Evolutionary conservation across 768 basidiomycete species (phyloP), one percentile per base, ranked within the genome.

Genomic region (Hydnomerulius pinastri): DNA sequence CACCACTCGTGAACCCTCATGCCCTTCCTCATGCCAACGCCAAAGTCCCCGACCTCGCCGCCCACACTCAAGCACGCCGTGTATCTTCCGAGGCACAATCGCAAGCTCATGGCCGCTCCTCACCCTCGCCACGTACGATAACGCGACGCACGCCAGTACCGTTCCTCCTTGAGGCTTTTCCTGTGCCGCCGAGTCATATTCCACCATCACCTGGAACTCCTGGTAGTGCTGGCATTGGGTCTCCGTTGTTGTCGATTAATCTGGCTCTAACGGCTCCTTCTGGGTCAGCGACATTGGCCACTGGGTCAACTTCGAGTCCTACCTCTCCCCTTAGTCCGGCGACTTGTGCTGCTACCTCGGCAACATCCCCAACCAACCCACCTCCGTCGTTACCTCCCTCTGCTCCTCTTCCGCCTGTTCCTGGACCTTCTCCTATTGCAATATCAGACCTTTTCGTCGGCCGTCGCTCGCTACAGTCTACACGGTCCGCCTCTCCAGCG

Each of bases 391-490:
- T 69, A 2, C 86, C 85, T 0, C 86, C 86, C 0, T 67, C 73
- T 0, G 58, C 72, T 0, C 85, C 86, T 0, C 76, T 87, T 3
- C 86, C 87, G 0, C 84, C 87, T 3, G 57, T 87, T 2, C 87
- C 87, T 0, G 84, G 81, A 2, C 81, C 81, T 0, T 82, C 82
- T 2, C 73, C 80, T 17, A 72, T 83, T 21, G 74, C 82, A 72
- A 75, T 50, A 65, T 30, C 81, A 78, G 51, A 77, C 73, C 25
- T 68, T 75, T 30, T 70, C 72, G 17, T 71, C 77, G 33, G 73
- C 67, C 70, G 73, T 13, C 68, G 71, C 37, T 63, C 67, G 7
- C 54, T 64, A 13, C 63, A 65, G 35, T 62, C 63, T 13, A 23
- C 51, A 24, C 51, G 59, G 13, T 55, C 64, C 29, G 56, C 43